Conservation (phyloP, 1,284 basidiomycete genomes). For the Sporisorium exsertum region DNA sequence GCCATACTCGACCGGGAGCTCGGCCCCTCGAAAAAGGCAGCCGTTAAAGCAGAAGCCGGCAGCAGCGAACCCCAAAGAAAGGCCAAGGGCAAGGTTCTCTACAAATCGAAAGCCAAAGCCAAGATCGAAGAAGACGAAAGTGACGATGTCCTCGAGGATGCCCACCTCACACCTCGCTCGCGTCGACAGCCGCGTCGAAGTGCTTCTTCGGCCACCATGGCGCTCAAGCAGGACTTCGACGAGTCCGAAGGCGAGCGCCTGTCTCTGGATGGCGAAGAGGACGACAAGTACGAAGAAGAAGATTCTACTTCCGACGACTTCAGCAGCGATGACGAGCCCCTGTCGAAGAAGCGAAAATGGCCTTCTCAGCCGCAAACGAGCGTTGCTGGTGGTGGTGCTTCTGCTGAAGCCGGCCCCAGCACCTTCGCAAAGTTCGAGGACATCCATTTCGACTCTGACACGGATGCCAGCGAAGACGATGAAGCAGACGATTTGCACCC, state of each 20-base stretch:
- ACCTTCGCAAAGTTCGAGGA: slow-evolving; percentile 26
- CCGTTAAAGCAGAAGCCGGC: slow-evolving; percentile 8
- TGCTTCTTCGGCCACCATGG: slow-evolving; percentile 17
- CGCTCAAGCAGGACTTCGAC: slow-evolving; percentile 13
- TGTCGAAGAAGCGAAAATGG: slow-evolving; percentile 16
- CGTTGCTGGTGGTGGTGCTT: background rate
- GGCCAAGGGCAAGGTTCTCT: slow-evolving; percentile 18
- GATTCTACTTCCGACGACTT: slow-evolving; percentile 12
- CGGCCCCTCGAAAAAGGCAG: slow-evolving; percentile 1
- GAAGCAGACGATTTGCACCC: slow-evolving; percentile 31
- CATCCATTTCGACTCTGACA: slow-evolving; percentile 24
- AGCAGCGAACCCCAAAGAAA: background rate
- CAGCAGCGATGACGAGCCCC: slow-evolving; percentile 42
- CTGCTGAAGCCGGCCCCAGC: slow-evolving; percentile 28
- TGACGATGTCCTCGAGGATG: slow-evolving; percentile 31
- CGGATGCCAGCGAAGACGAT: slow-evolving; percentile 23
- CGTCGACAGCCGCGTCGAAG: slow-evolving; percentile 40
- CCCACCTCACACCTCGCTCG: slow-evolving; percentile 26
- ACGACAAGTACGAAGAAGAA: slow-evolving; percentile 18
- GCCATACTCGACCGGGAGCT: slow-evolving; percentile 29
- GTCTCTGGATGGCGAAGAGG: slow-evolving; percentile 5
- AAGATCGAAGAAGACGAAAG: slow-evolving; percentile 34
- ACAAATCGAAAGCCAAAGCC: slow-evolving; percentile 32
- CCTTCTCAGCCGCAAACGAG: background rate
- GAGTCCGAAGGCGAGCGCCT: slow-evolving; percentile 16